phyloP scores from a whole-genome alignment of 495 filamentous ascomycete species.

The Daldinia bambusicola region DNA sequence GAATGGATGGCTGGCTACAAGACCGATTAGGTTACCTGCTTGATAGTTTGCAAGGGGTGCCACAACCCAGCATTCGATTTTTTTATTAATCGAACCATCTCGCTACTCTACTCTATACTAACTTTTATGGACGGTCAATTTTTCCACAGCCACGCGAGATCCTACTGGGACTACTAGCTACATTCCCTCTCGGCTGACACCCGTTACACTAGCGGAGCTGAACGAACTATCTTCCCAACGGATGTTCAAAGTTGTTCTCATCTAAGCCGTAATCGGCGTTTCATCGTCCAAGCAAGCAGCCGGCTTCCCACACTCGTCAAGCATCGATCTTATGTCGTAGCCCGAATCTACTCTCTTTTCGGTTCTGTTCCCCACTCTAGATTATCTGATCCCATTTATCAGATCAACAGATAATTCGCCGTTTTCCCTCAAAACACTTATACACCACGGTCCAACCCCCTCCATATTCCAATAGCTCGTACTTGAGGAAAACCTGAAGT shows the following conservation, averaged over 20 bases:
- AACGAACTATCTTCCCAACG: not conserved
- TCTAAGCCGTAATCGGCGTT: conserved; percentile 9
- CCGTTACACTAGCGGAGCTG: not conserved
- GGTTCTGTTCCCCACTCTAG: conserved; percentile 22
- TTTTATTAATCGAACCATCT: conserved; percentile 36
- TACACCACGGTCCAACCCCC: conserved; percentile 2
- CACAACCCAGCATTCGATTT: conserved; percentile 31
- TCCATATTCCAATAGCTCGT: not conserved
- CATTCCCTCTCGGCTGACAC: not conserved
- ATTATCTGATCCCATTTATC: conserved; percentile 47
- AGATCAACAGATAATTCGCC: conserved; percentile 45
- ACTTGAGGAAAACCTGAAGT: conserved; percentile 1
- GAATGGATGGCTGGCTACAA: not conserved
- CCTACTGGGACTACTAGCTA: not conserved
- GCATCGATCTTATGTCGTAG: not conserved
- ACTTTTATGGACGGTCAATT: not conserved
- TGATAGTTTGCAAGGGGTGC: conserved; percentile 12
- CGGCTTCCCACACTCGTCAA: not conserved
- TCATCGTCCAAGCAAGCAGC: conserved; percentile 2
- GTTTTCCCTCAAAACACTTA: conserved; percentile 7
- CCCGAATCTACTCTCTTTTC: not conserved
- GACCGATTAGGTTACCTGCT: not conserved
- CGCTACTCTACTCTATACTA: not conserved
- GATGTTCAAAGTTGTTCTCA: not conserved
- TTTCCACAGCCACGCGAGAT: not conserved